These are phyloP conservation scores for Pleurotus cornucopiae DNA, from an alignment of 768 basidiomycete species.

Conservation along the genomic window DNA sequence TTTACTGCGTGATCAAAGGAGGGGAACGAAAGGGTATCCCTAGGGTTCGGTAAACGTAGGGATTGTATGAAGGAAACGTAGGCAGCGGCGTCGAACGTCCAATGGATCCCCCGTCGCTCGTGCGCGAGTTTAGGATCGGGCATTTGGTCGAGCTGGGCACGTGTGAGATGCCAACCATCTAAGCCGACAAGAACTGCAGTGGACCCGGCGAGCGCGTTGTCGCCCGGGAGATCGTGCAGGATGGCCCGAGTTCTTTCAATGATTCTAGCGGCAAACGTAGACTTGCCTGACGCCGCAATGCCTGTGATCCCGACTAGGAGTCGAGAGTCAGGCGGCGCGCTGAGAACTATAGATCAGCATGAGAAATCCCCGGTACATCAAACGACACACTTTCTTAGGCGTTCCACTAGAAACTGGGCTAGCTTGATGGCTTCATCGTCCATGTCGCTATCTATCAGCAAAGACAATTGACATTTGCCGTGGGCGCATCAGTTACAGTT, in stretches of 20 bases:
- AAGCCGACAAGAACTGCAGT: conserved; percentile 68
- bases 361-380: not conserved
- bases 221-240: conserved; percentile 14
- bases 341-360: conserved; percentile 12
- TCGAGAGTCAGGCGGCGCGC: conserved; percentile 34
- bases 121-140: conserved; percentile 75
- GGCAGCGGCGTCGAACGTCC: conserved; percentile 81
- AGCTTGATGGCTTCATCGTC: conserved; percentile 34
- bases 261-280: conserved; percentile 63
- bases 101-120: conserved; percentile 68
- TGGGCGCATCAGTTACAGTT: too few relatives aligned
- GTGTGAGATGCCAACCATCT: conserved; percentile 91
- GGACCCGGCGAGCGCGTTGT: conserved; percentile 10
- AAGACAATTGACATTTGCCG: too few relatives aligned
- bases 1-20: conserved; percentile 87
- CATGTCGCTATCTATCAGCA: conserved; percentile 22
- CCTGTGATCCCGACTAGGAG: conserved; percentile 73
- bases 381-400: conserved; percentile 32
- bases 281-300: conserved; percentile 86
- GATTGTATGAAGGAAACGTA: conserved; percentile 66
- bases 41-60: conserved; percentile 34
- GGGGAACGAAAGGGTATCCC: conserved; percentile 53
- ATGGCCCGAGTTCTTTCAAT: conserved; percentile 47
- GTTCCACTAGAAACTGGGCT: conserved; percentile 31
- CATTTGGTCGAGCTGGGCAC: conserved; percentile 71